Evolutionary conservation across 148 eudicot species (phyloP).

Genomic region (Beta vulgaris): DNA sequence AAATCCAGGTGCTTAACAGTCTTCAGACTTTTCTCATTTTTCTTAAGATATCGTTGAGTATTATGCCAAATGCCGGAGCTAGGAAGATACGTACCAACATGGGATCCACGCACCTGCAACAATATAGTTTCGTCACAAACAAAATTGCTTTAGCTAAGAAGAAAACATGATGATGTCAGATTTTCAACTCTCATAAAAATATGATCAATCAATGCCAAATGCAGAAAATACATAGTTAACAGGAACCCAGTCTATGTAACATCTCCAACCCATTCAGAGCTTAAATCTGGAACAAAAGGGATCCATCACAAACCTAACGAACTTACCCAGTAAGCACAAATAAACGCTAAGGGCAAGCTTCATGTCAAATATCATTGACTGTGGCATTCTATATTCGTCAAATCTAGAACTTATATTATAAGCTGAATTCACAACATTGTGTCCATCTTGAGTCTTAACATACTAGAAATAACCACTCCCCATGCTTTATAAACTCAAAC

Average conservation of each 20-base stretch:
- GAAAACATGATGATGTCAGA: not conserved
- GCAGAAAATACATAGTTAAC: not conserved
- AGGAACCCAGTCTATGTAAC: not conserved
- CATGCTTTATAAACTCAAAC: not conserved
- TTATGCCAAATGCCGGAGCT: constrained; percentile 96
- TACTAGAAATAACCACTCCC: too few species aligned
- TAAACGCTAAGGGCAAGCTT: not conserved
- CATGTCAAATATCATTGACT: not conserved
- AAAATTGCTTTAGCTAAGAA: not conserved
- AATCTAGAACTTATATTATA: too few species aligned
- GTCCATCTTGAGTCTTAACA: too few species aligned
- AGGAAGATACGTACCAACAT: constrained; percentile 90
- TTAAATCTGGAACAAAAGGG: not conserved
- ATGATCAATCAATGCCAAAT: not conserved
- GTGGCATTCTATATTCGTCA: not conserved
- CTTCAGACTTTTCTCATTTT: constrained; percentile 42
- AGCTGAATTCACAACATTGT: too few species aligned
- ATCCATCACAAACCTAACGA: not conserved
- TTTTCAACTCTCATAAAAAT: too few species aligned
- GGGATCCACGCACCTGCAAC: constrained; percentile 86
- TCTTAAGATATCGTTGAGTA: constrained; percentile 76
- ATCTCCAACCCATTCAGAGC: not conserved
- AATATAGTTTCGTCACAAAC: constrained; percentile 8
- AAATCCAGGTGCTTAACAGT: constrained; percentile 87
- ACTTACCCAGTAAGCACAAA: not conserved